Percentiles rank a stretch among this genome's conserved stretches.
phyloP scores from a whole-genome alignment of 2,329 filamentous ascomycete species.

The Calycina marina region DNA sequence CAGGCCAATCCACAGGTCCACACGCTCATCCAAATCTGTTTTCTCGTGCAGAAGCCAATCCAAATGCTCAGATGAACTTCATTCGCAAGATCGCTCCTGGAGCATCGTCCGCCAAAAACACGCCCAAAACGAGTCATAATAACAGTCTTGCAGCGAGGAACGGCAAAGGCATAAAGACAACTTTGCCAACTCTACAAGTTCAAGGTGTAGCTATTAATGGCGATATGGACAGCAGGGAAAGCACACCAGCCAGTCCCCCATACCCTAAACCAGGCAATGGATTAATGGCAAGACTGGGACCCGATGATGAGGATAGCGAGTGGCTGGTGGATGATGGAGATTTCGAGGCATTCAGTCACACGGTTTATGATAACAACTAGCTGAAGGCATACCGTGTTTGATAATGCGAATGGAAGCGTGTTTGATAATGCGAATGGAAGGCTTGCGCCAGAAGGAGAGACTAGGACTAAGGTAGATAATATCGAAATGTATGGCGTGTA shows the following conservation, averaged over 20 bases:
- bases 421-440: too few species aligned
- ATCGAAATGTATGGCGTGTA: too few species aligned
- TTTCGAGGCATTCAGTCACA: conserved; percentile 22
- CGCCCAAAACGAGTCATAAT: background rate
- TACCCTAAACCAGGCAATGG: conserved; percentile 51
- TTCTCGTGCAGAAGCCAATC: conserved; percentile 24
- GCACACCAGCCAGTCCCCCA: conserved; percentile 40
- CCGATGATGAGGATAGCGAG: conserved; percentile 42
- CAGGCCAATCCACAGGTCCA: conserved; percentile 19
- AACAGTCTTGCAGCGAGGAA: background rate
- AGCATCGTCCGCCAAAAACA: background rate
- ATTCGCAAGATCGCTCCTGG: conserved; percentile 24
- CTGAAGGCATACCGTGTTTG: too few species aligned
- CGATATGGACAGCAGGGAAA: conserved; percentile 27
- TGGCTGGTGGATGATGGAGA: conserved; percentile 43
- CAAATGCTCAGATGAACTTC: conserved; percentile 25
- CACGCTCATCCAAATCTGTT: conserved; percentile 22
- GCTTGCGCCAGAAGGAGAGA: too few species aligned
- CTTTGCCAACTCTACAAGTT: conserved; percentile 11
- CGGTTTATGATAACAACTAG: too few species aligned
- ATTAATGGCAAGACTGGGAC: conserved; percentile 34
- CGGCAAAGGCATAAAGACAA: conserved; percentile 7
- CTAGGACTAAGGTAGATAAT: too few species aligned
- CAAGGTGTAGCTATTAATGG: conserved; percentile 13
- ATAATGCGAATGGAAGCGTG: too few species aligned